Conservation (phyloP, 352 stramenopile species). For the Pythium phragmiticola region DNA sequence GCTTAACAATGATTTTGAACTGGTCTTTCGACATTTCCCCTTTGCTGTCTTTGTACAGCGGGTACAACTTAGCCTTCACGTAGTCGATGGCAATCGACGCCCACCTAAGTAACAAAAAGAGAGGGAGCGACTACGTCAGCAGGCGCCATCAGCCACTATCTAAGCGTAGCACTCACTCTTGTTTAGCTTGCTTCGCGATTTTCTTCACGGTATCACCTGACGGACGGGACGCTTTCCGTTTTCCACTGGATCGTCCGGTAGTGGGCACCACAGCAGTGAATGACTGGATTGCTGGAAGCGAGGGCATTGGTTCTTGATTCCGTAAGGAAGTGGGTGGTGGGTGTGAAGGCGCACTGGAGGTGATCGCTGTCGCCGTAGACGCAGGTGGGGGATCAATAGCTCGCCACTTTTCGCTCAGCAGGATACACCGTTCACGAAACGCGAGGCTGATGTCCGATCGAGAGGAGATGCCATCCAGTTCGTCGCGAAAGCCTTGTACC, state of each 20-base stretch:
- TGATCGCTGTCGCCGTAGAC: neutral
- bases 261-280: constrained; percentile 2
- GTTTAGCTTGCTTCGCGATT: neutral
- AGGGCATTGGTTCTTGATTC: neutral
- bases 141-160: neutral
- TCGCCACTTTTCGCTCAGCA: constrained; percentile 25
- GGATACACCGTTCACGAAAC: constrained; percentile 18
- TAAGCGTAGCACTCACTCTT: constrained; percentile 12
- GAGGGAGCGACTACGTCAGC: neutral
- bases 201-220: neutral
- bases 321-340: neutral
- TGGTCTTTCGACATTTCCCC: constrained; percentile 67
- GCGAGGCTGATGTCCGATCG: constrained; percentile 13
- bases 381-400: constrained; percentile 18
- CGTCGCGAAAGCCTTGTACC: constrained; percentile 15
- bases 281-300: constrained; percentile 15
- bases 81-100: constrained; percentile 60
- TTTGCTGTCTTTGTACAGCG: constrained; percentile 63
- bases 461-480: constrained; percentile 15
- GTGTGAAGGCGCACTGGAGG: neutral
- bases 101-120: constrained; percentile 35
- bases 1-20: constrained; percentile 80
- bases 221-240: constrained; percentile 1
- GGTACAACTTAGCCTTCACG: constrained; percentile 79
- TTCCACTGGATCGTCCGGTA: neutral